phyloP scores from a whole-genome alignment of 192 early-diverging fungal genomes.

The Pilaira anomala region DNA sequence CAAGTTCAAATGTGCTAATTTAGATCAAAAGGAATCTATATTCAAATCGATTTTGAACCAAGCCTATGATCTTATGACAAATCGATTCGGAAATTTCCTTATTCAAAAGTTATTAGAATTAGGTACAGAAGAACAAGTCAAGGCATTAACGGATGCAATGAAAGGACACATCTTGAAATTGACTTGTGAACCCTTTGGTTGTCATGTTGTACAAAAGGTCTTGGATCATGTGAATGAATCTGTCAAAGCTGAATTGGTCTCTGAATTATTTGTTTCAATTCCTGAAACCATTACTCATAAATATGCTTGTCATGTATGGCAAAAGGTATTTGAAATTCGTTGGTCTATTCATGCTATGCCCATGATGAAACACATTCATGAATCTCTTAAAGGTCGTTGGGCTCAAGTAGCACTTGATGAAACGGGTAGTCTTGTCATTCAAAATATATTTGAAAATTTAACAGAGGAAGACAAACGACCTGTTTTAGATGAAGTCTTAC shows the following conservation, averaged over 20 bases:
- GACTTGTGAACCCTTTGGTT: conserved; percentile 73
- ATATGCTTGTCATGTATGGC: conserved; percentile 80
- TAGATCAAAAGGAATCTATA: conserved; percentile 51
- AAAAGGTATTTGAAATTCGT: conserved; percentile 71
- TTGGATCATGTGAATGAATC: conserved; percentile 64
- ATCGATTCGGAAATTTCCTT: conserved; percentile 77
- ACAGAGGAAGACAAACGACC: conserved; percentile 60
- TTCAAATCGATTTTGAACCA: conserved; percentile 59
- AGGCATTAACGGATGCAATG: conserved; percentile 56
- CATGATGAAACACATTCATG: conserved; percentile 60
- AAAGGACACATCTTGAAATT: conserved; percentile 56
- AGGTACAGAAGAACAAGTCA: conserved; percentile 56
- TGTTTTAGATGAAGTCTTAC: conserved; percentile 61
- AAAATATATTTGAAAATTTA: conserved; percentile 77
- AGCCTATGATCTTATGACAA: conserved; percentile 60
- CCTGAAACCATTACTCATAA: conserved; percentile 71
- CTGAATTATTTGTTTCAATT: conserved; percentile 60
- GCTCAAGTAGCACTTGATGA: conserved; percentile 68
- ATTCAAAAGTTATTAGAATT: conserved; percentile 69
- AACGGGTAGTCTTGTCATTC: conserved; percentile 72
- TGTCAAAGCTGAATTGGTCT: conserved; percentile 52
- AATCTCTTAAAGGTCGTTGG: conserved; percentile 58
- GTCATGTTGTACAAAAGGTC: conserved; percentile 78
- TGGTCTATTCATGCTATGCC: conserved; percentile 49
- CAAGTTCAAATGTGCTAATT: conserved; percentile 55